Percentiles rank a stretch among this genome's conserved stretches.
Conservation (phyloP, 805 yeast genomes). For the Monosporozyma unispora region DNA sequence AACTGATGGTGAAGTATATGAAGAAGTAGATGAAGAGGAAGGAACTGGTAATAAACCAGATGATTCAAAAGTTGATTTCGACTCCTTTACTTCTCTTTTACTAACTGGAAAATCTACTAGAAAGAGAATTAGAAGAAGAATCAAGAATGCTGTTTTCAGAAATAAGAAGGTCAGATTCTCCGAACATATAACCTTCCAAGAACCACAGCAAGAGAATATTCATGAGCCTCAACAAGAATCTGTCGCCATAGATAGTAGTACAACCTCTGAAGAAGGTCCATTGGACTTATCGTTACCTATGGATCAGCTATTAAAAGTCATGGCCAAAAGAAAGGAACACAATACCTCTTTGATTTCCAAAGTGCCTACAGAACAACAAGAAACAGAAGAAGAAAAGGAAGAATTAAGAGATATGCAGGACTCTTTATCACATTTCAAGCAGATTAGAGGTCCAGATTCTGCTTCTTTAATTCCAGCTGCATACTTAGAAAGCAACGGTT, state of each 20-base stretch:
- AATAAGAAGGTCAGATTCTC: slow-evolving; percentile 65
- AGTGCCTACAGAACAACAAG: slow-evolving; percentile 28
- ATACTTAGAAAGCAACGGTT: neutral
- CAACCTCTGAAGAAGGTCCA: slow-evolving; percentile 17
- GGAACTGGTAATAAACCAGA: slow-evolving; percentile 7
- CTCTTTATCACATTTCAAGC: slow-evolving; percentile 63
- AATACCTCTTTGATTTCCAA: slow-evolving; percentile 23
- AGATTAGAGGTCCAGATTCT: slow-evolving; percentile 66
- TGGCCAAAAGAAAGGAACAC: slow-evolving; percentile 27
- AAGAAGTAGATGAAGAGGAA: slow-evolving; percentile 29
- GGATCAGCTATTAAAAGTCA: slow-evolving; percentile 55
- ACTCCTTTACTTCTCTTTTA: slow-evolving; percentile 74
- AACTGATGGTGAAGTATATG: slow-evolving; percentile 41
- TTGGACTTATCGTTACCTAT: slow-evolving; percentile 63
- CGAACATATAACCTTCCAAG: slow-evolving; percentile 45
- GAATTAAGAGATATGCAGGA: slow-evolving; percentile 67
- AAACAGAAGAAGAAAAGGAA: slow-evolving; percentile 58
- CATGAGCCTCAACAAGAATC: slow-evolving; percentile 4
- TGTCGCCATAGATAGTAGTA: slow-evolving; percentile 4
- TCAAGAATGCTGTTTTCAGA: slow-evolving; percentile 29
- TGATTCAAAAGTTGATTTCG: slow-evolving; percentile 56
- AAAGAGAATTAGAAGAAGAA: slow-evolving; percentile 27
- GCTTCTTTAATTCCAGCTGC: slow-evolving; percentile 11
- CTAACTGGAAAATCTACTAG: slow-evolving; percentile 71
- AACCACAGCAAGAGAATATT: slow-evolving; percentile 13